Base-by-base conservation (phyloP, 108 stramenopile genomes). In the Cyclotella baltica region DNA sequence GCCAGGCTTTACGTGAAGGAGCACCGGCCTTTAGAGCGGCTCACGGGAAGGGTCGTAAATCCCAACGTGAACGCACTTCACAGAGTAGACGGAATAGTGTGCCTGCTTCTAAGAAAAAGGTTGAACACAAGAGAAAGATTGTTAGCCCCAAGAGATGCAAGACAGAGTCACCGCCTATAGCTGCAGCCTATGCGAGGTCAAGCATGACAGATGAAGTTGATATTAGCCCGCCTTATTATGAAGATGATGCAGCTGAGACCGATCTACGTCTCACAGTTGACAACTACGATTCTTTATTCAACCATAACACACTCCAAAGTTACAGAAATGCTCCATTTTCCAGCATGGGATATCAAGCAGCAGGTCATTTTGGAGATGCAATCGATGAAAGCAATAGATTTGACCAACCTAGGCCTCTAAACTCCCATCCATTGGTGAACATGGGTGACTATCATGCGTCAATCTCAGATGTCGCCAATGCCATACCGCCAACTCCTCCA, bases 1-100 rank as follows among this genome's bases (percentile, higher is more conserved):
- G 86, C 62, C 94, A 95, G 64, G 92, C 92, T 15, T 62, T 95
- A n/a, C 73, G 94, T 59, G 94, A 95, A 79, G 94, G 92, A 10
- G 92, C 92, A 34, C 92, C 92, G 23, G 80, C 80, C 27, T 91
- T 93, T 65, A 86, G 90, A 59, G 88, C 88, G 4, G 80, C 67
- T 25, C 67, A 75, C 43, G 68, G 84, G 20, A 72, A 68, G 62
- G 40, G 40, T 6, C 38, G 63, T 23, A 64, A 64, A 22, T 28
- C 43, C 8, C 38, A 46, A 48, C 57, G n/a, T n/a, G n/a, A n/a
- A n/a, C n/a, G 62, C 3, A 20, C 37, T 28, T 62, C 53, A 27
- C 62, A 58, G 22, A n/a, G 40, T 3, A 36, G 72, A 40, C 2
- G 61, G 43, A 65, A 75, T 40, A 72, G 56, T 36, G 8, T 29